Evolutionary conservation across 805 yeast species (phyloP).

Genomic region (Yamadazyma endophytica): DNA sequence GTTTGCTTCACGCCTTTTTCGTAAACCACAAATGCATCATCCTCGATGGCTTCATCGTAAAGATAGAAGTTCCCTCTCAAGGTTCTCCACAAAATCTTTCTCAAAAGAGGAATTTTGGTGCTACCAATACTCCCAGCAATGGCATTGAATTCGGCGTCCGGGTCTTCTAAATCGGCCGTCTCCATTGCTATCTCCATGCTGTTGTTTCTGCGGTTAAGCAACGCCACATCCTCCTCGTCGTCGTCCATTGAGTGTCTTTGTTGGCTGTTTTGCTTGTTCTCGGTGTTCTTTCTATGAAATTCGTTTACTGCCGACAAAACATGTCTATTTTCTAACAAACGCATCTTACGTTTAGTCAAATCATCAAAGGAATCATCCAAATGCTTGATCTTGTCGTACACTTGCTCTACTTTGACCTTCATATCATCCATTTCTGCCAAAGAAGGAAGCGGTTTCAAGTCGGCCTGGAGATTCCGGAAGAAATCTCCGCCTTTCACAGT

Average conservation of each 20-base stretch:
- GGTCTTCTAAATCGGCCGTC: slow-evolving; percentile 13
- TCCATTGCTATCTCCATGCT: slow-evolving; percentile 21
- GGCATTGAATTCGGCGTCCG: slow-evolving; percentile 25
- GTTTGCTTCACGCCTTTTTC: slow-evolving; percentile 9
- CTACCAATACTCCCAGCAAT: slow-evolving; percentile 33
- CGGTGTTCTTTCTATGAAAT: slow-evolving; percentile 20
- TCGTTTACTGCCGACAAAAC: slow-evolving; percentile 28
- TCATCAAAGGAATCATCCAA: slow-evolving; percentile 29
- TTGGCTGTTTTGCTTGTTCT: too few relatives aligned
- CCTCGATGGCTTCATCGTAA: slow-evolving; percentile 31
- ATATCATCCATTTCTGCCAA: slow-evolving; percentile 33
- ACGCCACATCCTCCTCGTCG: slow-evolving; percentile 27
- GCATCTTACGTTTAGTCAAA: slow-evolving; percentile 21
- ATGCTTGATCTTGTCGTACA: slow-evolving; percentile 31
- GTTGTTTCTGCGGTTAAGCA: slow-evolving; percentile 18
- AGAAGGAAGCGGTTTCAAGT: slow-evolving; percentile 49
- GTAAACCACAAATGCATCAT: slow-evolving; percentile 2
- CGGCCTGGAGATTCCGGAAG: slow-evolving; percentile 35
- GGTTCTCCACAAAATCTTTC: slow-evolving; percentile 41
- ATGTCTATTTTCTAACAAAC: slow-evolving; percentile 30
- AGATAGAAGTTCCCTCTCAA: slow-evolving; percentile 40
- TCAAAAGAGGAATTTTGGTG: slow-evolving; percentile 31
- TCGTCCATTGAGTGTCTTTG: slow-evolving; percentile 16
- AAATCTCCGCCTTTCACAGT: slow-evolving; percentile 23
- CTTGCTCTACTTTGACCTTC: slow-evolving; percentile 17